A percentile compares a stretch with the other conserved stretches of the same genome.
Conservation (phyloP, 2,329 filamentous ascomycete species). For the Paracorniculantispora psalliotae region DNA sequence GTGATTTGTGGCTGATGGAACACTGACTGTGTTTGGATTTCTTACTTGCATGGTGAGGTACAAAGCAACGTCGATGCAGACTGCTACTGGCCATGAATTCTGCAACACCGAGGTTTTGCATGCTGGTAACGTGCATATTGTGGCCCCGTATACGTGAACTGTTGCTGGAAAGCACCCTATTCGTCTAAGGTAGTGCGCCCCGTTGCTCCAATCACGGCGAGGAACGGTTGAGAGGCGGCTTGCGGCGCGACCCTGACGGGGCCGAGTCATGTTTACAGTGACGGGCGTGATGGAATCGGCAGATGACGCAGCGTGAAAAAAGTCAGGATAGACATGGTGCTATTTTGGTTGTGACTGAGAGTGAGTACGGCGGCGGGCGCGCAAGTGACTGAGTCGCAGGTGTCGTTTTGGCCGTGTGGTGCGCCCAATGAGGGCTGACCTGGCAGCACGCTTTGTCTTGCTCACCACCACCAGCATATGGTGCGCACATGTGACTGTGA, state of each 20-base stretch:
- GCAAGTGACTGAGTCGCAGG: background rate
- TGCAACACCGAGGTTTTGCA: background rate
- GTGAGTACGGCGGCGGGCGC: background rate
- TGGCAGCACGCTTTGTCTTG: background rate
- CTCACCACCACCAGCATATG: background rate
- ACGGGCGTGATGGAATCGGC: background rate
- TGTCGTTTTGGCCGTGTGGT: background rate
- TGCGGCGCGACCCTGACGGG: background rate
- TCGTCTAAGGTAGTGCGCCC: background rate
- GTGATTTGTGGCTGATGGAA: background rate
- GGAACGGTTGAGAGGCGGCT: background rate
- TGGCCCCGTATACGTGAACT: slow-evolving; percentile 3
- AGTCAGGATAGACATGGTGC: slow-evolving; percentile 5
- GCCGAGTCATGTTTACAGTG: slow-evolving; percentile 3
- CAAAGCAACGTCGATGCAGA: background rate
- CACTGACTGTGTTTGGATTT: background rate
- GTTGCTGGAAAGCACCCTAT: slow-evolving; percentile 5
- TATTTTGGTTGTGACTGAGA: background rate
- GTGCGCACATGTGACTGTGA: background rate
- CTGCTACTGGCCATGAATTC: background rate
- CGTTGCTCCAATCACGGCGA: background rate
- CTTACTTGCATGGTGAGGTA: background rate
- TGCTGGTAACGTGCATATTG: slow-evolving; percentile 1
- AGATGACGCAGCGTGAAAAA: background rate
- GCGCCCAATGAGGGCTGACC: background rate